Evolutionary conservation across 2,329 filamentous ascomycete species (phyloP).

Genomic region (Ophiostoma ulmi): DNA sequence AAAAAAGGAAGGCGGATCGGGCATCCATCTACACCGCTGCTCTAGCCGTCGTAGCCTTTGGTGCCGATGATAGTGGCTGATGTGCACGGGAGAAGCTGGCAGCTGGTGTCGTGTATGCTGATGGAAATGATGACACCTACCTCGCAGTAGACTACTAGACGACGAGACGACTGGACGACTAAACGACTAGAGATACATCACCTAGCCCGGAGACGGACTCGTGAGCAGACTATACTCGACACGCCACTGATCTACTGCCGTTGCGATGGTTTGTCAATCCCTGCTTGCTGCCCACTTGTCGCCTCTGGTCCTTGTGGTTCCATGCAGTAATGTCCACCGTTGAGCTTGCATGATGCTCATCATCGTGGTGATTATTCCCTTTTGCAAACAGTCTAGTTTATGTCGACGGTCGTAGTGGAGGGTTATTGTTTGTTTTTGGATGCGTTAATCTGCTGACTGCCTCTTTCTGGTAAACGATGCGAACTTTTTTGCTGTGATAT

Average conservation of each 20-base stretch:
- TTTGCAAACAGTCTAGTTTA: background rate
- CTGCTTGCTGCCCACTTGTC: too few species aligned
- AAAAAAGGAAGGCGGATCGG: background rate
- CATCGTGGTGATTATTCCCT: background rate
- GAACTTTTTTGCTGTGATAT: background rate
- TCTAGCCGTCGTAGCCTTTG: background rate
- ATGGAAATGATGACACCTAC: background rate
- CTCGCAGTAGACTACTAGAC: background rate
- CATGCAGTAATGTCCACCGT: background rate
- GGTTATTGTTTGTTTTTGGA: background rate
- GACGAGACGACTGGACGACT: background rate
- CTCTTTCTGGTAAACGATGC: background rate
- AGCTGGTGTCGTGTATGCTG: background rate
- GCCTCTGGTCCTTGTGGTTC: background rate
- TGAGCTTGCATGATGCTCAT: constrained; percentile 8
- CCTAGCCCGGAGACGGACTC: too few species aligned
- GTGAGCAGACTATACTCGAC: too few species aligned
- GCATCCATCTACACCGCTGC: background rate
- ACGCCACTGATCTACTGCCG: background rate
- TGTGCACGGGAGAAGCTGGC: background rate
- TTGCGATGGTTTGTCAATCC: background rate
- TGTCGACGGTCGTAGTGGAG: background rate
- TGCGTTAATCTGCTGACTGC: background rate
- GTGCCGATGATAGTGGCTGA: background rate
- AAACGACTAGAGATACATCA: background rate